Evolutionary conservation across 306 rosid species (phyloP), one percentile per base, ranked within the genome.

Genomic region (Spatholobus suberectus): DNA sequence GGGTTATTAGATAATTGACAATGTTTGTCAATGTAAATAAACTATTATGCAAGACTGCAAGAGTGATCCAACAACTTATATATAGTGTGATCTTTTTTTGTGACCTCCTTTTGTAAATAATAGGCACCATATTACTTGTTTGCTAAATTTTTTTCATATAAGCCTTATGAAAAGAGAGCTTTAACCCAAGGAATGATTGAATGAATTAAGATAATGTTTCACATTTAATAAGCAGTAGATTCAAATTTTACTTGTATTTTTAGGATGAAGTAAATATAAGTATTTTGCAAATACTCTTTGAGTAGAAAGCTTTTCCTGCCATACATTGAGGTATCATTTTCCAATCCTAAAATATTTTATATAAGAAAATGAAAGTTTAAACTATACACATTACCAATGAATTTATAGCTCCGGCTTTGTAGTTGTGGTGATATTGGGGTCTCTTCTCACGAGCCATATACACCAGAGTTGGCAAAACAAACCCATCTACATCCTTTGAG

Each of bases 371-470:
- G 0, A 52, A 24, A 12, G 61, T 54, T 20, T 23, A 0, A 20
- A 20, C 2, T 20, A 52, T 18, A 8, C 3, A n/a, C n/a, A 1
- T n/a, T 18, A 92, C 98, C 97, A 94, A 21, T 9, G 98, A 89
- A 85, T 94, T 94, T 88, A 90, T 89, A 9, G 98, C 92, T 61
- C 98, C 97, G 3, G 97, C 97, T 87, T 94, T 94, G 85, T 85
- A 94, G 84, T 94, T 83, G 61, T 88, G 94, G 34, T 58, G 87
- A 81, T 76, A 27, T 0, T 87, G 90, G 35, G 94, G 94, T 69
- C 97, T 86, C 81, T 94, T 94, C 82, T 92, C 97, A 5, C 98
- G 85, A 38, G 97, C 94, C 87, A 94, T 46, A 82, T 94, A 94
- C 44, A 92, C 94, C 6, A 94, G 69, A 79, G 92, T 89, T 78